A percentile compares a stretch with the other conserved stretches of the same genome.
These are phyloP conservation scores for Fusarium zealandicum DNA, from an alignment of 2,329 filamentous ascomycete genomes.

Conservation along the genomic window DNA sequence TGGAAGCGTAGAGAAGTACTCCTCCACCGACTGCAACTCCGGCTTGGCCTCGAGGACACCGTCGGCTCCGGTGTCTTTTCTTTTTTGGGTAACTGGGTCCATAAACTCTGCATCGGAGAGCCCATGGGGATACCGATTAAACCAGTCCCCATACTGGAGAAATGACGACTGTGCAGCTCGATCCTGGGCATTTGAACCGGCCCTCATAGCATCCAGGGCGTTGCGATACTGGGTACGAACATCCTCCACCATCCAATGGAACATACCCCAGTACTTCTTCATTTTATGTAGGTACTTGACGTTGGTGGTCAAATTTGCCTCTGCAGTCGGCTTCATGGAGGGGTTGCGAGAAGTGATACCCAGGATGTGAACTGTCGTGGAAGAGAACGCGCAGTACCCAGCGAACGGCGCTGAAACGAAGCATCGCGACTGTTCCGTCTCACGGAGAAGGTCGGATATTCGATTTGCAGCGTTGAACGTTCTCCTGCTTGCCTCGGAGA, in stretches of 20 bases:
- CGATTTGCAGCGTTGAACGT: constrained; percentile 85
- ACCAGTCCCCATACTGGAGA: constrained; percentile 98
- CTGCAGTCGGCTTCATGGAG: constrained; percentile 76
- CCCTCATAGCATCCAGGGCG: constrained; percentile 80
- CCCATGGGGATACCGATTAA: constrained; percentile 91
- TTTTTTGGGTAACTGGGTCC: constrained; percentile 71
- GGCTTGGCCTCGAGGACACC: constrained; percentile 88
- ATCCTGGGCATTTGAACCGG: constrained; percentile 63
- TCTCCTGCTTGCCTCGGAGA: constrained; percentile 75
- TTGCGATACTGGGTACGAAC: constrained; percentile 86
- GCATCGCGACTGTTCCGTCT: constrained; percentile 72
- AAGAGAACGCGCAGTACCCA: constrained; percentile 92
- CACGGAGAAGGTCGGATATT: constrained; percentile 84
- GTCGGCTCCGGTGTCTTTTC: constrained; percentile 83
- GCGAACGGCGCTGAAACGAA: constrained; percentile 89
- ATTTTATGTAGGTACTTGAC: constrained; percentile 91
- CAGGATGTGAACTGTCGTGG: constrained; percentile 92
- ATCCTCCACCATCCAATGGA: constrained; percentile 94
- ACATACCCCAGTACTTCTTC: constrained; percentile 99
- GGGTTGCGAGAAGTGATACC: constrained; percentile 88
- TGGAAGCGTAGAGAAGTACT: constrained; percentile 86
- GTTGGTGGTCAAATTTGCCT: constrained; percentile 84
- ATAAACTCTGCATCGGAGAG: constrained; percentile 85
- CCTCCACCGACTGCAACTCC: constrained; percentile 91
- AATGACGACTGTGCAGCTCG: constrained; percentile 66